phyloP scores from a whole-genome alignment of 495 filamentous ascomycete genomes.

The Penicillium ucsense region DNA sequence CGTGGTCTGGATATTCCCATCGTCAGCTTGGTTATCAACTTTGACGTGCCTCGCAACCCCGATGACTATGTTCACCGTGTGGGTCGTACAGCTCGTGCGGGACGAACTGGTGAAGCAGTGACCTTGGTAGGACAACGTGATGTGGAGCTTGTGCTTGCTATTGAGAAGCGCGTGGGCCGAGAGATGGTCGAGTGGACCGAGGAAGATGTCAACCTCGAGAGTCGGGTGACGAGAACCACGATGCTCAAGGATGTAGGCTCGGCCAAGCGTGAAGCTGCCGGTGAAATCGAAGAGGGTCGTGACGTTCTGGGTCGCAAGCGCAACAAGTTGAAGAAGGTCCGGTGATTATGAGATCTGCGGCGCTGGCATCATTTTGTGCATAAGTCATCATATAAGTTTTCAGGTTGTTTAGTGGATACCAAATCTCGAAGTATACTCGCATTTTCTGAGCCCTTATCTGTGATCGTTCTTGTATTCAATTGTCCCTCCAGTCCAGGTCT shows the following conservation, averaged over 20 bases:
- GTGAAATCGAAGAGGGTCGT: constrained; percentile 85
- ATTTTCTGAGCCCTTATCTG: no score
- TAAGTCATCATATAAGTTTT: no score
- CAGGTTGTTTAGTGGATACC: no score
- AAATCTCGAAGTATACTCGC: no score
- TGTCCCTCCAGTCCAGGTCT: no score
- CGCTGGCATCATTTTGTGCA: no score
- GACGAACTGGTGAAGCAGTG: constrained; percentile 67
- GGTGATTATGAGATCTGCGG: constrained; percentile 10
- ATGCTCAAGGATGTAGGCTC: constrained; percentile 79
- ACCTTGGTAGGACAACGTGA: constrained; percentile 90
- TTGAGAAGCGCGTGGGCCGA: constrained; percentile 72
- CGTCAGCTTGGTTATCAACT: constrained; percentile 86
- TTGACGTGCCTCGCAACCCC: constrained; percentile 87
- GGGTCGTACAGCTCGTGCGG: constrained; percentile 88
- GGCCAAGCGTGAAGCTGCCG: constrained; percentile 79
- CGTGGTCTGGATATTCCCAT: constrained; percentile 92
- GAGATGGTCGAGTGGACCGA: constrained; percentile 77
- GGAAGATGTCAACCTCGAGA: constrained; percentile 84
- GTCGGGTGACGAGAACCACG: constrained; percentile 64
- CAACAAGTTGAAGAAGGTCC: constrained; percentile 39
- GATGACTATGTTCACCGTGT: constrained; percentile 97
- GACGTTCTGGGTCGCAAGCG: constrained; percentile 54
- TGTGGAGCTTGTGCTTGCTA: constrained; percentile 74
- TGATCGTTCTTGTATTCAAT: no score